phyloP scores from a whole-genome alignment of 1,284 basidiomycete species.

The Melampsora occidentalis region DNA sequence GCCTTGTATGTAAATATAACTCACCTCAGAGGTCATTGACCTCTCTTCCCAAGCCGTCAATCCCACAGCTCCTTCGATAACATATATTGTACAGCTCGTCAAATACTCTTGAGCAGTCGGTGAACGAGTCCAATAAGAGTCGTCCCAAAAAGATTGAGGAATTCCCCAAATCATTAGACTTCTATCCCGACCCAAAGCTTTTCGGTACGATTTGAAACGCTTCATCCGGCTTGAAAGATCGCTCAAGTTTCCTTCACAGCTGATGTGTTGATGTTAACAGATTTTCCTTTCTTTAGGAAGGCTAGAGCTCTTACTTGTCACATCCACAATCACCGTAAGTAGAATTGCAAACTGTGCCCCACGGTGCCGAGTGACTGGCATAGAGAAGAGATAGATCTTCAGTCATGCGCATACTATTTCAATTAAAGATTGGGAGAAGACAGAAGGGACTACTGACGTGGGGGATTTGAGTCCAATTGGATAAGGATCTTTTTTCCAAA shows the following conservation, averaged over 20 bases:
- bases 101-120: conserved; percentile 36
- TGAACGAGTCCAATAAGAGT: not conserved
- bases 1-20: not conserved
- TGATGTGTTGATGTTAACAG: not conserved
- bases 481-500: not conserved
- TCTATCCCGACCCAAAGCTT: conserved; percentile 16
- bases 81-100: conserved; percentile 34
- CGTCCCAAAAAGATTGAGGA: conserved; percentile 19
- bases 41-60: conserved; percentile 32
- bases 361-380: not conserved
- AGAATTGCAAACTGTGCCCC: conserved; percentile 1
- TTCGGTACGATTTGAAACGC: conserved; percentile 18
- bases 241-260: conserved; percentile 33
- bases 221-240: conserved; percentile 32
- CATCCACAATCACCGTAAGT: conserved; percentile 25
- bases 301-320: conserved; percentile 17
- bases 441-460: not conserved
- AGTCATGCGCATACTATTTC: not conserved
- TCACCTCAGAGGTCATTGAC: not conserved
- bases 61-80: conserved; percentile 43
- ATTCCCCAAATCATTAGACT: conserved; percentile 36
- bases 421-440: not conserved
- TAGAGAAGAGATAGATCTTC: not conserved
- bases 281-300: not conserved
- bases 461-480: conserved; percentile 6